A percentile compares a stretch with the other conserved stretches of the same genome.
These are phyloP conservation scores for Heterobasidion occidentale DNA, from an alignment of 1,284 basidiomycete species.

Conservation along the genomic window DNA sequence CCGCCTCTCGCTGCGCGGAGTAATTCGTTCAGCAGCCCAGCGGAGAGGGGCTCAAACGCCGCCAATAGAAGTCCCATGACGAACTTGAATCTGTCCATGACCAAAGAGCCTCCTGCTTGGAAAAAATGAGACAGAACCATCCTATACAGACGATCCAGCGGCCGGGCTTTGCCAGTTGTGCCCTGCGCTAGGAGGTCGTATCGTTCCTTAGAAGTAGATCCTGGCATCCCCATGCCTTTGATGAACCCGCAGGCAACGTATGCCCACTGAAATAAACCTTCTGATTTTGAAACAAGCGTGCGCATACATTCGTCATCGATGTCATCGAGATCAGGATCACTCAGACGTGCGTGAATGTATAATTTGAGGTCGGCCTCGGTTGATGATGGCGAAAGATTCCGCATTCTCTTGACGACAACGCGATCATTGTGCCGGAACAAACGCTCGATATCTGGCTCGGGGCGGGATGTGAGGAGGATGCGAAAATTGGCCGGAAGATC, in stretches of 20 bases:
- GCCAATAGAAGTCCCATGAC: background rate
- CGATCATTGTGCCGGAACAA: background rate
- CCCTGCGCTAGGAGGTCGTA: background rate
- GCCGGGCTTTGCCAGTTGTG: background rate
- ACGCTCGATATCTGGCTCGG: background rate
- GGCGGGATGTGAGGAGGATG: background rate
- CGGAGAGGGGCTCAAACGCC: background rate
- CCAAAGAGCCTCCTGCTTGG: background rate
- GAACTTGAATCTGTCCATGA: background rate
- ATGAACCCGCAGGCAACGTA: background rate
- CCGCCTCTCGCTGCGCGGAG: no score
- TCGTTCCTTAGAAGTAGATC: background rate
- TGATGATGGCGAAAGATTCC: background rate
- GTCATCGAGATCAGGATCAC: background rate
- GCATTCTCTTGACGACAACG: background rate
- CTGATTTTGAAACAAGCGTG: background rate
- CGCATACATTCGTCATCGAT: background rate
- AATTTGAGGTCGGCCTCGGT: background rate
- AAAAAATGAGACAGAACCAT: background rate
- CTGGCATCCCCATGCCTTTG: background rate
- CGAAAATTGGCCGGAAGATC: background rate
- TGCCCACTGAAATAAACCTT: background rate
- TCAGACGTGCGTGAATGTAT: background rate
- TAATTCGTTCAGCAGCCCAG: background rate
- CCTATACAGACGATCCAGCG: background rate